Conservation (phyloP, 768 basidiomycete species). For the Leccinellum rugosiceps region DNA sequence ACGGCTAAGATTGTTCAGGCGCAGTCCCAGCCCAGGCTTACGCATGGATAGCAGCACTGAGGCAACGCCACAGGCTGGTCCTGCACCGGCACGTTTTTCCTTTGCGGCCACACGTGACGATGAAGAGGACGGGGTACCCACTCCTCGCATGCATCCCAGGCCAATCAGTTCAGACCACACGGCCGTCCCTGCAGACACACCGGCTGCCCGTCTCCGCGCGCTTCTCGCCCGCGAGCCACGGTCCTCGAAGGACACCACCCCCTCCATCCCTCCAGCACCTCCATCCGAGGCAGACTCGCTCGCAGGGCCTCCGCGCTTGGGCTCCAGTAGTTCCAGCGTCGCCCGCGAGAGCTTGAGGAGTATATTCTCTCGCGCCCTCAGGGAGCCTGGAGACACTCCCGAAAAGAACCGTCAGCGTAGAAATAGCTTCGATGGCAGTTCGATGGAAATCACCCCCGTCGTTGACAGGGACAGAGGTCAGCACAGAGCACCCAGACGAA, state of each 20-base stretch:
- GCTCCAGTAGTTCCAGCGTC: slow-evolving; percentile 39
- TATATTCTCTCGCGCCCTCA: slow-evolving; percentile 63
- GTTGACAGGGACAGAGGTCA: slow-evolving; percentile 39
- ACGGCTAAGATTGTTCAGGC: slow-evolving; percentile 20
- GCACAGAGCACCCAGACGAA: slow-evolving; percentile 52
- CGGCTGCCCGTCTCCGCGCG: slow-evolving; percentile 63
- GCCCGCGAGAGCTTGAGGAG: slow-evolving; percentile 59
- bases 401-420: slow-evolving; percentile 49
- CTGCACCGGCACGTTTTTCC: slow-evolving; percentile 14
- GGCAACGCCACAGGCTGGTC: slow-evolving; percentile 21
- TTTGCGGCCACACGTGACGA: slow-evolving; percentile 12
- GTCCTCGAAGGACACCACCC: slow-evolving; percentile 29
- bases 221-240: slow-evolving; percentile 52
- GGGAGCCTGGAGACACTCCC: slow-evolving; percentile 63
- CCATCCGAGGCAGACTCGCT: slow-evolving; percentile 28
- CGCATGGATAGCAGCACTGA: slow-evolving; percentile 9
- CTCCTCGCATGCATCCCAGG: slow-evolving; percentile 25
- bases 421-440: slow-evolving; percentile 60
- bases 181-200: slow-evolving; percentile 37
- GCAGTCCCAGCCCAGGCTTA: slow-evolving; percentile 15
- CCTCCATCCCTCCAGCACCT: slow-evolving; percentile 23
- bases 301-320: slow-evolving; percentile 12
- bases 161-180: slow-evolving; percentile 16
- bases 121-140: slow-evolving; percentile 31
- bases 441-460: slow-evolving; percentile 53